phyloP scores from a whole-genome alignment of 805 yeast species.

The Sugiyamaella mastotermitis region DNA sequence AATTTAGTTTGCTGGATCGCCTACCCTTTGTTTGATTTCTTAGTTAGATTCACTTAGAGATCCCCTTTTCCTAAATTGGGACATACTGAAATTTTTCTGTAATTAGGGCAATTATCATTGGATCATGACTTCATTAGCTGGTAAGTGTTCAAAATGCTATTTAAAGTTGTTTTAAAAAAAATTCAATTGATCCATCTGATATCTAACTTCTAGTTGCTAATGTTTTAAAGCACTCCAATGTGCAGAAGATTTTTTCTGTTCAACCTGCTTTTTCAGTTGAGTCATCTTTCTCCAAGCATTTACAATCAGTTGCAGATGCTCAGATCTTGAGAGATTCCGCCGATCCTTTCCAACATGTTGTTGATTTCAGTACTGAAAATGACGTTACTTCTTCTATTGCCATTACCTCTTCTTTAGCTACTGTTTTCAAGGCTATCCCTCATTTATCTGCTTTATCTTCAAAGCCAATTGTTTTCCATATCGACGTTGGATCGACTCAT shows the following conservation, averaged over 20 bases:
- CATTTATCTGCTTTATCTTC: constrained; percentile 38
- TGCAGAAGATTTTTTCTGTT: constrained; percentile 35
- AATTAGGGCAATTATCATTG: no score
- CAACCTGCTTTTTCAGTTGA: constrained; percentile 42
- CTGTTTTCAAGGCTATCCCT: constrained; percentile 57
- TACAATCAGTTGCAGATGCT: constrained; percentile 15
- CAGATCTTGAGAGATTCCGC: constrained; percentile 36
- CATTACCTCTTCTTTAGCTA: constrained; percentile 46
- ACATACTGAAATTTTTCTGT: no score
- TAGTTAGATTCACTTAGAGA: no score
- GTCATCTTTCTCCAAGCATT: constrained; percentile 29
- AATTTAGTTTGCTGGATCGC: no score
- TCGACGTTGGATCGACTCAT: constrained; percentile 37
- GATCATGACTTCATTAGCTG: no score
- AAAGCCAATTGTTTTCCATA: constrained; percentile 52
- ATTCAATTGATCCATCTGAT: no score
- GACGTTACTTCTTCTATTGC: constrained; percentile 31
- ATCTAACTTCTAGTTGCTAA: constrained; percentile 28
- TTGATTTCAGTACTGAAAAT: constrained; percentile 27
- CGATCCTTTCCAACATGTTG: constrained; percentile 48
- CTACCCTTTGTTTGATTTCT: no score
- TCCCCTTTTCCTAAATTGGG: no score
- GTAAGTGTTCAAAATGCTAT: no score
- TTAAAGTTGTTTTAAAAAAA: no score
- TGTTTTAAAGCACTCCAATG: constrained; percentile 22